Evolutionary conservation across 306 rosid species (phyloP).

Genomic region (Gleditsia sinensis): DNA sequence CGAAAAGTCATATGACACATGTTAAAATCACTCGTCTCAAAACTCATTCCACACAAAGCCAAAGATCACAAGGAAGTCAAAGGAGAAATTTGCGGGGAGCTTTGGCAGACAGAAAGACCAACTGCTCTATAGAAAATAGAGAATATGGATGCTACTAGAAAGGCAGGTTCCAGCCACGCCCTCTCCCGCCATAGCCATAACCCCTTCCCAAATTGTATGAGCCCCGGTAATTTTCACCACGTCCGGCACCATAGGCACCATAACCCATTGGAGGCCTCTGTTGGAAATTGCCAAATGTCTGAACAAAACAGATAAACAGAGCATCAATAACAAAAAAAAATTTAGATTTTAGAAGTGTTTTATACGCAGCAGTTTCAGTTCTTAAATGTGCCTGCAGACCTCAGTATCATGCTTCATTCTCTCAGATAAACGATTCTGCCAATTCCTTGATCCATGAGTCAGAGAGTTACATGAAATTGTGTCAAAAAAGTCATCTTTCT

Average conservation of each 20-base stretch:
- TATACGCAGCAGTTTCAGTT: constrained; percentile 20
- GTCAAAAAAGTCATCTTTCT: constrained; percentile 84
- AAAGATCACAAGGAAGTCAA: constrained; percentile 16
- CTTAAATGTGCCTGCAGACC: constrained; percentile 49
- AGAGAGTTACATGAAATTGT: constrained; percentile 66
- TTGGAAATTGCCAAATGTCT: constrained; percentile 64
- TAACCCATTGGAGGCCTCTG: constrained; percentile 47
- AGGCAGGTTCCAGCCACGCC: constrained; percentile 46
- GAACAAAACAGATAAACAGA: constrained; percentile 32
- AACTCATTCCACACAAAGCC: constrained; percentile 27
- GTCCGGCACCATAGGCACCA: constrained; percentile 53
- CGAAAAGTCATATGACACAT: constrained; percentile 4
- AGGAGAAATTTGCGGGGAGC: constrained; percentile 22
- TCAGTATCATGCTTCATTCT: constrained; percentile 55
- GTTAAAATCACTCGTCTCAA: constrained; percentile 19
- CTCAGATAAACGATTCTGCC: constrained; percentile 51
- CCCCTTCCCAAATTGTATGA: constrained; percentile 59
- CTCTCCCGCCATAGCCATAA: constrained; percentile 50
- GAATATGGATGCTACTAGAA: constrained; percentile 36
- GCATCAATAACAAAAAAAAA: neutral
- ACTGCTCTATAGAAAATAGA: constrained; percentile 1
- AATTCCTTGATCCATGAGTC: constrained; percentile 55
- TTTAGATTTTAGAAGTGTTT: constrained; percentile 5
- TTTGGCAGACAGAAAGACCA: constrained; percentile 16
- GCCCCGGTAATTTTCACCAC: constrained; percentile 46